These are phyloP conservation scores for Saccharomyces pastorianus DNA, from an alignment of 1,139 yeast species.

Conservation along the genomic window DNA sequence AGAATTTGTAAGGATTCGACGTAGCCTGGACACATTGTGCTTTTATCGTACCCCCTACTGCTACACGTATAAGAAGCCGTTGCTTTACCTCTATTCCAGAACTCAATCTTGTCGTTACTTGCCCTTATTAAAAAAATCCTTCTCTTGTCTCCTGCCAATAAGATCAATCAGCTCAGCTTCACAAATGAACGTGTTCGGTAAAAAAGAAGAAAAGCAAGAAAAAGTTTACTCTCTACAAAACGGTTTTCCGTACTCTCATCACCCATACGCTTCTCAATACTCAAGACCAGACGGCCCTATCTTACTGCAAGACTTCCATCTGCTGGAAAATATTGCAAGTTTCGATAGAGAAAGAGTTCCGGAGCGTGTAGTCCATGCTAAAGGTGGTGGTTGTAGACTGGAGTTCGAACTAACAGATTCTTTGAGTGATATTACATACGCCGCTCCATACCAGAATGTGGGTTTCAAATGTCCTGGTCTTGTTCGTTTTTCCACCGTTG, in stretches of 20 bases:
- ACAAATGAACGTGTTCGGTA: not conserved
- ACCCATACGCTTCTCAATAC: constrained; percentile 56
- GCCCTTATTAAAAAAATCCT: not conserved
- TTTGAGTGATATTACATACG: constrained; percentile 61
- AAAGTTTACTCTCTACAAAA: constrained; percentile 50
- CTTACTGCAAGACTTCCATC: constrained; percentile 68
- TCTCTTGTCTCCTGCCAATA: not conserved
- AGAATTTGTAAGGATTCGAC: not conserved
- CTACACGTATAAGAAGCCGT: not conserved
- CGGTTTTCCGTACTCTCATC: constrained; percentile 52
- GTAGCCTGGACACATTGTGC: not conserved
- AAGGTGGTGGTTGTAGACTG: constrained; percentile 84
- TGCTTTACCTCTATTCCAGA: no score
- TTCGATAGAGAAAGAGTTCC: constrained; percentile 85
- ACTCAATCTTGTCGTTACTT: no score
- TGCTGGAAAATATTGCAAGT: constrained; percentile 71
- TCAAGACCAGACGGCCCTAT: constrained; percentile 69
- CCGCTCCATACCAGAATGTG: constrained; percentile 60
- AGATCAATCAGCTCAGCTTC: not conserved
- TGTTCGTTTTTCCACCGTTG: constrained; percentile 81
- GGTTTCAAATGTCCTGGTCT: constrained; percentile 72
- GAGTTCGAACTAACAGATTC: constrained; percentile 77
- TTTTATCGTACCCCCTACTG: not conserved
- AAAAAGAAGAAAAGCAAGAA: constrained; percentile 1
- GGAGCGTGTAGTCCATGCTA: constrained; percentile 85